Evolutionary conservation across 2,329 filamentous ascomycete species (phyloP), one percentile per base, ranked within the genome.

Genomic region (Leptoxyphium fumago): DNA sequence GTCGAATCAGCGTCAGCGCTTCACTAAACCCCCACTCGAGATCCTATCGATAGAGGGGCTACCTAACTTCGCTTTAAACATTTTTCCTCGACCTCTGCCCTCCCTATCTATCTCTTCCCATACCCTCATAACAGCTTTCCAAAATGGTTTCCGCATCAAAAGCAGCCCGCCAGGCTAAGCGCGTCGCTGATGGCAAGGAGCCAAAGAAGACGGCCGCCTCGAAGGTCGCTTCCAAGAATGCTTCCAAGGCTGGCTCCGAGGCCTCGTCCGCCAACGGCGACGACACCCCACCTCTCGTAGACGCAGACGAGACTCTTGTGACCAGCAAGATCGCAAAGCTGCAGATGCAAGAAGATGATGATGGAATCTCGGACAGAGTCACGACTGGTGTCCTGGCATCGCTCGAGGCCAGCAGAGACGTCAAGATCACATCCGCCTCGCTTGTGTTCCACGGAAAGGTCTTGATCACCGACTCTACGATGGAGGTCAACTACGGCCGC

Each of bases 371-470:
- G 11, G 91, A 98, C 68, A 84, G 91, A 66, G 91, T 98, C 65
- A 98, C 93, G 48, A 98, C 91, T 48, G 91, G 91, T 77, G 91
- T 98, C 45, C 73, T 98, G 50, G 75, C 88, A 32, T 98, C 91
- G 39, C 78, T 89, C 51, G 67, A 76, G 51, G 74, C 84, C 54
- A 93, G 84, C 71, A 83, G 85, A 68, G 91, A 98, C 67, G 86
- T 94, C 66, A 98, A 98, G 75, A 91, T 98, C 64, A 94, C 82
- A 53, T 94, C 87, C 45, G 77, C 80, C 59, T 94, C 84, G 51
- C 73, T 98, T 55, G 89, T 95, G 51, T 98, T 98, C 78, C 93
- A 98, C 75, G 91, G 93, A 58, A 86, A 84, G 57, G 91, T 96
- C 55, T 80, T 98, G 48, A 84, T 98, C 69, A 89, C 81, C 62